These are phyloP conservation scores for Wilhelminamyces savonicus DNA, from an alignment of 805 yeast species.

Conservation along the genomic window DNA sequence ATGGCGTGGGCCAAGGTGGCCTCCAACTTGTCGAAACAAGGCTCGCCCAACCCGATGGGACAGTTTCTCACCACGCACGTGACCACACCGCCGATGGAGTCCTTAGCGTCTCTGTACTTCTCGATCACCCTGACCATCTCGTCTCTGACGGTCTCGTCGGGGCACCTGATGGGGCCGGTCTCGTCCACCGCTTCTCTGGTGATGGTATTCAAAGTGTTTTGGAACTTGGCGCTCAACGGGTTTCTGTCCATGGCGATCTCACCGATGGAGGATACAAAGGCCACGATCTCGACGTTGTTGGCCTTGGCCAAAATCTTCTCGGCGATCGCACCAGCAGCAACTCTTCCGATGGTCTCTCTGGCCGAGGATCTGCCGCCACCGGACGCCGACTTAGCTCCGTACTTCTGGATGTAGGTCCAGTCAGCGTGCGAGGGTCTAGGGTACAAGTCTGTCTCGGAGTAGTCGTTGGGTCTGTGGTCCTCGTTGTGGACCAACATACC, in stretches of 20 bases:
- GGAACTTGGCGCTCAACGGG: constrained; percentile 58
- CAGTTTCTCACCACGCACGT: constrained; percentile 94
- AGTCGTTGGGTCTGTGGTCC: constrained; percentile 96
- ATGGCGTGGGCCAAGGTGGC: constrained; percentile 95
- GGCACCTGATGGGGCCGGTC: constrained; percentile 90
- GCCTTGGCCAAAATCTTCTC: constrained; percentile 79
- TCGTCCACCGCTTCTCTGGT: constrained; percentile 87
- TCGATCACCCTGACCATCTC: constrained; percentile 85
- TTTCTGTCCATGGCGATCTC: constrained; percentile 69
- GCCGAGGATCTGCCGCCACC: constrained; percentile 99
- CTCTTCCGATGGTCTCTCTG: constrained; percentile 97
- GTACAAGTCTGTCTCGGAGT: constrained; percentile 87
- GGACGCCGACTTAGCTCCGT: constrained; percentile 87
- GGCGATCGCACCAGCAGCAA: constrained; percentile 98
- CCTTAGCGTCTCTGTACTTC: constrained; percentile 75
- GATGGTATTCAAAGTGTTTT: constrained; percentile 60
- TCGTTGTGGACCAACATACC: constrained; percentile 90
- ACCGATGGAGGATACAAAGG: constrained; percentile 94
- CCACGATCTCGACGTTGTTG: constrained; percentile 86
- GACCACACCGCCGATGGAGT: constrained; percentile 96
- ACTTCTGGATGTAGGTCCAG: constrained; percentile 83
- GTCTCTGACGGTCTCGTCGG: constrained; percentile 64
- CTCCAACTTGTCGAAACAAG: constrained; percentile 93
- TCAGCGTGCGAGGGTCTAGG: constrained; percentile 99
- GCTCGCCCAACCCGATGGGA: constrained; percentile 97